Base-by-base conservation (phyloP, 2,329 filamentous ascomycete species). In the Fusarium pseudocircinatum region DNA sequence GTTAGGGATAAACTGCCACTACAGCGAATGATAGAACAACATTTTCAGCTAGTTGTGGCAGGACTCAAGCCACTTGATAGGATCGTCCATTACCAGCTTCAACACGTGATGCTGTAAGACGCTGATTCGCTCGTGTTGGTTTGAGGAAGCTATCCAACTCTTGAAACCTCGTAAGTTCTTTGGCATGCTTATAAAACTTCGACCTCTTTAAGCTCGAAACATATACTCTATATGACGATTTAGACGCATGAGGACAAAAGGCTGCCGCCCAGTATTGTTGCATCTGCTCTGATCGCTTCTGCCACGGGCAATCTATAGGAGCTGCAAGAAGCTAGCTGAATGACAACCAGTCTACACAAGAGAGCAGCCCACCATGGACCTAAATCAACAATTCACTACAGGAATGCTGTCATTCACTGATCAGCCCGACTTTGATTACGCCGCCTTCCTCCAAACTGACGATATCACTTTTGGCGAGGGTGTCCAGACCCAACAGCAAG, bases 381-480 rank as follows among this genome's bases (percentile, higher is more conserved):
- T 81, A 58, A 52, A 65, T n/a, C 75, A 78, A 26, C 69, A 70
- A 4, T 77, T 80, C 52, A 60, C 76, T 4, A 40, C 76, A 4
- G 78, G 70, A 39, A 75, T 82, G 39, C 73, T 84, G 32, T 65
- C 76, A 34, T 79, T 81, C 57, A 66, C 76, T 12, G 78, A 78
- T 10, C 76, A 79, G n/a, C 44, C 76, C 10, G 76, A 82, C 20
- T 84, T 84, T 50, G 83, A 84, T 75, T 84, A 84, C 49, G 77
- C 75, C 14, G 78, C 78, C 49, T 85, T 84, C 60, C 78, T 85
- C 30, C 79, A 82, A 39, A 34, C 64, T 34, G 79, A 79, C 5
- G 67, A 73, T n/a, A 66, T 77, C 43, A 62, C 49, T n/a, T 76
- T 80, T 32, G 65, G 60, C 14, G 73, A 74, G 43, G 70, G 53